Base-by-base conservation (phyloP, 2,329 filamentous ascomycete genomes). In the Botryotinia calthae region DNA sequence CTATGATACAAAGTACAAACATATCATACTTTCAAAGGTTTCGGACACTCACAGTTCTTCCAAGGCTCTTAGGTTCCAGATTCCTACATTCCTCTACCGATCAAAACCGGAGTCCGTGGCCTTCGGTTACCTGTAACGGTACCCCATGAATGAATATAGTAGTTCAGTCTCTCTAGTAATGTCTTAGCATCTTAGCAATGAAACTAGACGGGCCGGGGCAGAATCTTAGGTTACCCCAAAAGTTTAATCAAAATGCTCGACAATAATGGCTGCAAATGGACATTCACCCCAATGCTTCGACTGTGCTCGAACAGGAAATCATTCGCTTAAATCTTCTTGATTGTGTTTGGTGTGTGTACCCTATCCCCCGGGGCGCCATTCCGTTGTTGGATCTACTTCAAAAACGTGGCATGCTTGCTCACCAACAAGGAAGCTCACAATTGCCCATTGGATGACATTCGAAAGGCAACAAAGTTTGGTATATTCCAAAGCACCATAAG, bases 391-490 rank as follows among this genome's bases (percentile, higher is more conserved):
- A 70, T 70, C 67, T 59, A 40, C 37, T 46, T 37, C 12, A 54
- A 71, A 71, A 71, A 71, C 69, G 69, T 71, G 69, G 69, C 69
- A 71, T 54, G 69, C 69, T 71, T 63, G 69, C 69, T 61, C 67
- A 62, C 67, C 67, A 70, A 70, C 67, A 69, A 61, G 51, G 37
- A 46, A 61, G 48, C 22, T 44, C 22, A 22, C 20, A 20, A 5
- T 16, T 62, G 40, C 14, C 56, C 56, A 70, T 62, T 70, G 67
- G 54, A 18, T 7, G 12, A 8, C n/a, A n/a, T 59, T 46, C 28
- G 14, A 70, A 70, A 70, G 40, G 67, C 67, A 61, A 31, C 67
- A 34, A 70, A 62, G 54, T n/a, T 62, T 44, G 66, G 54, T 46
- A n/a, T n/a, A 46, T 42, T 18, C 31, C 8, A 61, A 61, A 22